Percentiles rank a stretch among this genome's conserved stretches.
These are phyloP conservation scores for Penicillium glabrum DNA, from an alignment of 2,329 filamentous ascomycete genomes.

Conservation along the genomic window DNA sequence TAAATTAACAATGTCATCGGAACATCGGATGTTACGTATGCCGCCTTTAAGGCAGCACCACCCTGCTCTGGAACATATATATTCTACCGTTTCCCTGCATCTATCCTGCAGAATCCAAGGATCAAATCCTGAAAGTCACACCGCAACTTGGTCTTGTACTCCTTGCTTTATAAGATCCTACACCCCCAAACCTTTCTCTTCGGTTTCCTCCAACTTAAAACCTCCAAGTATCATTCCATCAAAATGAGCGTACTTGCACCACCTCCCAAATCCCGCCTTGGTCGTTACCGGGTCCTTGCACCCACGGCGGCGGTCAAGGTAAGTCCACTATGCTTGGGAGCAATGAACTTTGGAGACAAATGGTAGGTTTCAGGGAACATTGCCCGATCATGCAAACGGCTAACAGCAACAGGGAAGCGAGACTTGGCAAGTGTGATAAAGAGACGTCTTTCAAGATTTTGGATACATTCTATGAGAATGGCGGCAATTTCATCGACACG, in stretches of 20 bases:
- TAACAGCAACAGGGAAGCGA: conserved; percentile 14
- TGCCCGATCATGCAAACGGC: neutral
- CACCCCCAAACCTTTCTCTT: neutral
- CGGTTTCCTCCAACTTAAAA: neutral
- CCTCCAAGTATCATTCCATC: neutral
- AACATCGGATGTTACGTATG: neutral
- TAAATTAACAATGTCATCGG: neutral
- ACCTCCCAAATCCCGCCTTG: conserved; percentile 33
- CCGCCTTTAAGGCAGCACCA: neutral
- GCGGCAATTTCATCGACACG: conserved; percentile 58
- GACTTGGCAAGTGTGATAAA: conserved; percentile 47
- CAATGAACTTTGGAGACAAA: conserved; percentile 56
- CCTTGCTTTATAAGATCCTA: neutral
- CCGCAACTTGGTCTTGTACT: neutral
- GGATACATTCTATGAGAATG: conserved; percentile 51
- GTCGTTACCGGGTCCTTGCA: conserved; percentile 53
- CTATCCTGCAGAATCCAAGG: too few species aligned
- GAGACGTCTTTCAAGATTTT: conserved; percentile 50
- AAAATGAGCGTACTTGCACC: neutral
- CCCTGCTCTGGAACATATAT: too few species aligned
- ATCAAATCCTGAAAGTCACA: neutral
- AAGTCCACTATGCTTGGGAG: conserved; percentile 54
- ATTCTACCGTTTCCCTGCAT: too few species aligned
- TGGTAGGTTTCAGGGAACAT: conserved; percentile 33
- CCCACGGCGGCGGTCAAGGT: conserved; percentile 54